Evolutionary conservation across 495 filamentous ascomycete genomes (phyloP).

Genomic region (Hyaloscypha finlandica): DNA sequence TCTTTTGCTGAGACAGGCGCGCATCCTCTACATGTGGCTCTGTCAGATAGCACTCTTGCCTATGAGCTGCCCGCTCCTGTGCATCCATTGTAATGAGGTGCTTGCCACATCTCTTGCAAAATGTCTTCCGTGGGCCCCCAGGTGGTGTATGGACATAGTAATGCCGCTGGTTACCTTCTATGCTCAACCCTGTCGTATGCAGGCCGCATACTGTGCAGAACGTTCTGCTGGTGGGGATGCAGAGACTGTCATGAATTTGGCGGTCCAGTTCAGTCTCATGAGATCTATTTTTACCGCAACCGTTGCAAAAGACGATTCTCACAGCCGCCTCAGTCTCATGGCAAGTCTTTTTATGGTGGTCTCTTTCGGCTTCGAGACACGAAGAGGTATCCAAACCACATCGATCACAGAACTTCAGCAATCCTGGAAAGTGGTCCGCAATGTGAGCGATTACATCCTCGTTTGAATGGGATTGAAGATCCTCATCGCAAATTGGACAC

Average conservation of each 20-base stretch:
- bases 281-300: conserved; percentile 18
- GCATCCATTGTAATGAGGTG: conserved; percentile 5
- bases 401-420: conserved; percentile 25
- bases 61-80: not conserved
- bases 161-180: not conserved
- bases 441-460: conserved; percentile 19
- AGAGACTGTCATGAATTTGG: not conserved
- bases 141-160: not conserved
- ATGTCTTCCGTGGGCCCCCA: conserved; percentile 6
- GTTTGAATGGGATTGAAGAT: conserved; percentile 6
- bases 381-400: conserved; percentile 16
- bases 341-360: conserved; percentile 20
- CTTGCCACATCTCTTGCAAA: conserved; percentile 21
- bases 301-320: conserved; percentile 13
- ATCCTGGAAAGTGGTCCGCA: conserved; percentile 17
- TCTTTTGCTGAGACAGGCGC: not conserved
- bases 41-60: conserved; percentile 7
- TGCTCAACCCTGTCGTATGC: not conserved
- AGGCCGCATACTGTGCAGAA: conserved; percentile 21
- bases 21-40: not conserved
- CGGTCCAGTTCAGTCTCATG: conserved; percentile 8
- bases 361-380: not conserved
- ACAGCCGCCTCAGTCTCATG: conserved; percentile 1
- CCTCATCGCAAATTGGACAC: conserved; percentile 28
- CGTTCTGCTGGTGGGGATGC: not conserved